These are phyloP conservation scores for Mycena metata DNA, from an alignment of 768 basidiomycete genomes.

Conservation along the genomic window DNA sequence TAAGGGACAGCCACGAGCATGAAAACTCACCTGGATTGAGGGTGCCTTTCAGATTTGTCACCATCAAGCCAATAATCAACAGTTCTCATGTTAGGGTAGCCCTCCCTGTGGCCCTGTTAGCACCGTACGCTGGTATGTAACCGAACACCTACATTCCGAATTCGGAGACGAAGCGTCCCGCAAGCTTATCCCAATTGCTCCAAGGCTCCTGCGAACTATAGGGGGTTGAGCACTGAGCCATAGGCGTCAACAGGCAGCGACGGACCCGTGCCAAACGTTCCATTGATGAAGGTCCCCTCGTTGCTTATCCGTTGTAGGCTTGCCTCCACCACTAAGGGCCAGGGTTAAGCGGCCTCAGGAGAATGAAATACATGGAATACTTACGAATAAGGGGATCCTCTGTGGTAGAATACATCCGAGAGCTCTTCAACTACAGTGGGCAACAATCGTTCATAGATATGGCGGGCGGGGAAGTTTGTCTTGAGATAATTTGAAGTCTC, in stretches of 20 bases:
- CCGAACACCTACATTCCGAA: constrained; percentile 82
- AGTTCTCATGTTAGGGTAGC: constrained; percentile 89
- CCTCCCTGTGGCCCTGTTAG: constrained; percentile 70
- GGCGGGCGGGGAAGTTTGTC: constrained; percentile 88
- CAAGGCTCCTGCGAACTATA: constrained; percentile 83
- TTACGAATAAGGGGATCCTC: constrained; percentile 79
- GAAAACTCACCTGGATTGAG: constrained; percentile 82
- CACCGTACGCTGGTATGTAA: not conserved
- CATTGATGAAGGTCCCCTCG: constrained; percentile 95
- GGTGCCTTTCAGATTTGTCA: constrained; percentile 80
- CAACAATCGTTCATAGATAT: constrained; percentile 90
- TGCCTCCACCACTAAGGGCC: constrained; percentile 72
- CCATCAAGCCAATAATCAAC: constrained; percentile 91
- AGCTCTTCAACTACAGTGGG: constrained; percentile 78
- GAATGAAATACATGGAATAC: not conserved
- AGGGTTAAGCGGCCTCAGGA: not conserved
- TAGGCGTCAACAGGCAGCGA: not conserved
- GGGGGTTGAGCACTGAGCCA: not conserved
- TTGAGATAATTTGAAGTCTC: constrained; percentile 87
- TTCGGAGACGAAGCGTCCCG: constrained; percentile 87
- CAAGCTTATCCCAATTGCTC: constrained; percentile 92
- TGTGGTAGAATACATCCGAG: constrained; percentile 84
- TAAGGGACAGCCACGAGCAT: constrained; percentile 1
- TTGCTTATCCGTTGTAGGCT: constrained; percentile 76
- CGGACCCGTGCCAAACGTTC: constrained; percentile 92